Percentiles rank a stretch among this genome's conserved stretches.
These are phyloP conservation scores for Erythrobasidium yunnanense DNA, from an alignment of 768 basidiomycete species.

Conservation along the genomic window DNA sequence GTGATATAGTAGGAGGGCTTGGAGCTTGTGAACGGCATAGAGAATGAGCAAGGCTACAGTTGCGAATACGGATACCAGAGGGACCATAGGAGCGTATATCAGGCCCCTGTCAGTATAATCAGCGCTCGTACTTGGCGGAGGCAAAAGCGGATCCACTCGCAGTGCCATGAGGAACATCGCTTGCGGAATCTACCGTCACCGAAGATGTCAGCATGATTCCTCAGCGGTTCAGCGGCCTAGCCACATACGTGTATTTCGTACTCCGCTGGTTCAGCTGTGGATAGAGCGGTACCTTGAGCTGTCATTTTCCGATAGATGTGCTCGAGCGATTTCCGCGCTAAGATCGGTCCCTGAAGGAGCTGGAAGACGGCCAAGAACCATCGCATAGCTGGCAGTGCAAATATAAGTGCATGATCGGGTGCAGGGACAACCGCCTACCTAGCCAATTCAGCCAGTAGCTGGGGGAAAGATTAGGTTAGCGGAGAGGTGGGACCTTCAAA, in stretches of 20 bases:
- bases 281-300: background rate
- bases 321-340: background rate
- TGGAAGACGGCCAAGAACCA: constrained; percentile 14
- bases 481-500: background rate
- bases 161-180: background rate
- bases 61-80: constrained; percentile 1
- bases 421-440: constrained; percentile 3
- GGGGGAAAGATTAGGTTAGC: background rate
- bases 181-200: background rate
- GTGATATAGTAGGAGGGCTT: background rate
- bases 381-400: too few relatives aligned
- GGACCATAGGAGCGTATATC: constrained; percentile 14
- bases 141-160: background rate
- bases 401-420: too few relatives aligned
- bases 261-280: constrained; percentile 7
- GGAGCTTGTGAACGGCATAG: constrained; percentile 3
- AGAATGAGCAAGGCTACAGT: background rate
- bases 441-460: constrained; percentile 29
- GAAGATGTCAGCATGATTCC: background rate
- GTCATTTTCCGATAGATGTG: background rate
- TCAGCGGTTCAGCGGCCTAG: too few relatives aligned
- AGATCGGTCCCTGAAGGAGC: background rate
- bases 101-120: background rate
- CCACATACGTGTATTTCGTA: background rate
- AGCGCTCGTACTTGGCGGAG: background rate